Percentiles rank a stretch among this genome's conserved stretches.
These are phyloP conservation scores for Dryadomyces quercivorus DNA, from an alignment of 2,329 filamentous ascomycete genomes.

Conservation along the genomic window DNA sequence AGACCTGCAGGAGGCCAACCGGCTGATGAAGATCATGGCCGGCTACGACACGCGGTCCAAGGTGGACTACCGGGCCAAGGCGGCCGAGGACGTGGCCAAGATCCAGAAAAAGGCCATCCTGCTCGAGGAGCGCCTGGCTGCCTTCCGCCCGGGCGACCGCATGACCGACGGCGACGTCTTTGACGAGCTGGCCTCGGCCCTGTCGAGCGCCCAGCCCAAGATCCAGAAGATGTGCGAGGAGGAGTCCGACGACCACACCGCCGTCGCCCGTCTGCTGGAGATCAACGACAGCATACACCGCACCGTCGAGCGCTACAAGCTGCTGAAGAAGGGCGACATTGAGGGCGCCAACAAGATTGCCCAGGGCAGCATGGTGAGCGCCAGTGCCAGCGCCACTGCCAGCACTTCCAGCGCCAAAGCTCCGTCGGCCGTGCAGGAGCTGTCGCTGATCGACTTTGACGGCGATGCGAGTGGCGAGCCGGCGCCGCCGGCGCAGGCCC, in stretches of 20 bases:
- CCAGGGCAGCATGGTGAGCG: slow-evolving; percentile 51
- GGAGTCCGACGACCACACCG: slow-evolving; percentile 92
- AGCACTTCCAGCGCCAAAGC: slow-evolving; percentile 25
- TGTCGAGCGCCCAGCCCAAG: slow-evolving; percentile 92
- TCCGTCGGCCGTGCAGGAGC: too few relatives aligned
- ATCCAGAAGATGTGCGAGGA: slow-evolving; percentile 99
- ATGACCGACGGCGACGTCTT: slow-evolving; percentile 58
- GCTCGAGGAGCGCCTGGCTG: slow-evolving; percentile 83
- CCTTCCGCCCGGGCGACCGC: slow-evolving; percentile 68
- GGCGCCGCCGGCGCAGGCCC: background rate
- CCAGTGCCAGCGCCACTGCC: slow-evolving; percentile 43
- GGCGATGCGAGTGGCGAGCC: too few relatives aligned
- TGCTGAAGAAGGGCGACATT: slow-evolving; percentile 90
- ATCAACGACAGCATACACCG: slow-evolving; percentile 99
- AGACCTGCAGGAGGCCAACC: slow-evolving; percentile 86
- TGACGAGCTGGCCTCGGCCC: slow-evolving; percentile 75
- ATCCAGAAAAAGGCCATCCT: slow-evolving; percentile 92
- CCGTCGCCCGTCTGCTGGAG: slow-evolving; percentile 86
- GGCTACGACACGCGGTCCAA: slow-evolving; percentile 92
- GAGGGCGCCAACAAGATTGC: slow-evolving; percentile 75
- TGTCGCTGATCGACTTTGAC: too few relatives aligned
- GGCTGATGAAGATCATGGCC: slow-evolving; percentile 98
- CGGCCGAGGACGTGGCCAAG: slow-evolving; percentile 85
- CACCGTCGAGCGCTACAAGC: slow-evolving; percentile 87
- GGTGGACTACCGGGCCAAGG: slow-evolving; percentile 95